A percentile compares a stretch with the other conserved stretches of the same genome.
Conservation (phyloP, 805 yeast genomes). For the Kuraishia cidri region DNA sequence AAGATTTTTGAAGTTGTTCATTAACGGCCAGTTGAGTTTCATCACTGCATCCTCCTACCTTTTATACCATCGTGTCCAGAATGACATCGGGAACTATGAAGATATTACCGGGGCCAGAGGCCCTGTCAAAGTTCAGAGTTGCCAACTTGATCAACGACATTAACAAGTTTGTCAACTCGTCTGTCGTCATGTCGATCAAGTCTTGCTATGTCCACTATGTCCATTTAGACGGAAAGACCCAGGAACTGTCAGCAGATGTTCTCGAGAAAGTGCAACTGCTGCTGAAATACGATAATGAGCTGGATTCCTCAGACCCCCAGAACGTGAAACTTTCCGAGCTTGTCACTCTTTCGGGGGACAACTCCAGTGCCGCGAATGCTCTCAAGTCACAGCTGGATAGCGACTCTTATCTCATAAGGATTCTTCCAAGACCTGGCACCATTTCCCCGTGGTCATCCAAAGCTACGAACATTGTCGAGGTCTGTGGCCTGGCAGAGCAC, state of each 20-base stretch:
- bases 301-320: constrained; percentile 38
- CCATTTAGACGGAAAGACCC: constrained; percentile 32
- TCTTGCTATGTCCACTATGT: constrained; percentile 79
- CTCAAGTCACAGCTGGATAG: constrained; percentile 17
- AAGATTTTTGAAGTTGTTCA: too few relatives aligned
- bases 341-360: constrained; percentile 19
- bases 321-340: constrained; percentile 12
- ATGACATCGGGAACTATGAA: constrained; percentile 17
- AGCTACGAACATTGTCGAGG: constrained; percentile 90
- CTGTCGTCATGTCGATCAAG: constrained; percentile 61
- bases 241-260: constrained; percentile 28
- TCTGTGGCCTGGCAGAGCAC: constrained; percentile 68
- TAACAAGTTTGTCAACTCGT: constrained; percentile 58
- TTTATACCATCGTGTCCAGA: too few relatives aligned
- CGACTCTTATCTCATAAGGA: constrained; percentile 54
- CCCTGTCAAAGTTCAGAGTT: constrained; percentile 82
- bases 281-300: constrained; percentile 65
- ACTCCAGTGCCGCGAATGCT: constrained; percentile 5
- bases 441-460: constrained; percentile 99
- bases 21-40: too few relatives aligned
- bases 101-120: constrained; percentile 80
- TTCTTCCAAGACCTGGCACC: constrained; percentile 91
- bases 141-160: constrained; percentile 63
- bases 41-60: too few relatives aligned
- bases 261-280: constrained; percentile 44